Evolutionary conservation across 805 yeast genomes (phyloP).

Genomic region (Nakazawaea anatomiae): DNA sequence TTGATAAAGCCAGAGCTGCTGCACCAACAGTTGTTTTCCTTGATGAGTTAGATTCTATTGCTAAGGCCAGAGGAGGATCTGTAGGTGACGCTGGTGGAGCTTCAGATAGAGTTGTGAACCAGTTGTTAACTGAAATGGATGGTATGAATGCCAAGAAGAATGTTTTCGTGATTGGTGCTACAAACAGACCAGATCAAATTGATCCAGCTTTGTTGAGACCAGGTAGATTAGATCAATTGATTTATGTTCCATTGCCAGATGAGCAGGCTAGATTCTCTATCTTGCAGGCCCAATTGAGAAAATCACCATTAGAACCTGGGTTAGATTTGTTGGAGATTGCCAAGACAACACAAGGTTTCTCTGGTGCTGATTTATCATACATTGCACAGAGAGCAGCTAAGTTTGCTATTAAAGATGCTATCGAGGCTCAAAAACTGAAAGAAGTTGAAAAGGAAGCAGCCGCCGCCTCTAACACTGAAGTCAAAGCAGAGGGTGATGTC

Average conservation of each 20-base stretch:
- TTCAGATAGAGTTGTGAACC: constrained; percentile 93
- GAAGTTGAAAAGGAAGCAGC: constrained; percentile 40
- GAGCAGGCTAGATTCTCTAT: constrained; percentile 91
- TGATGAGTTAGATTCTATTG: constrained; percentile 97
- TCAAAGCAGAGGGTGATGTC: constrained; percentile 31
- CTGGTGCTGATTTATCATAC: constrained; percentile 98
- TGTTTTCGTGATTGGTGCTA: constrained; percentile 98
- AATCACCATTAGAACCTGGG: constrained; percentile 98
- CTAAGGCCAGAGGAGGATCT: constrained; percentile 92
- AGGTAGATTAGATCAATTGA: constrained; percentile 97
- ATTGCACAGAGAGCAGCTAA: constrained; percentile 98
- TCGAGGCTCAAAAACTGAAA: constrained; percentile 65
- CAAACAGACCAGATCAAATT: constrained; percentile 98
- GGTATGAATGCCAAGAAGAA: constrained; percentile 99
- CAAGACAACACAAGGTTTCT: constrained; percentile 91
- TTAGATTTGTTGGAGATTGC: constrained; percentile 85
- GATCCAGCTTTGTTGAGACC: constrained; percentile 99
- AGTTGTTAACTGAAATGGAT: constrained; percentile 96
- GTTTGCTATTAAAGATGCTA: constrained; percentile 96
- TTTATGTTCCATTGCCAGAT: constrained; percentile 97
- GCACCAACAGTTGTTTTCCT: constrained; percentile 98
- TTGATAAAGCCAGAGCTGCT: constrained; percentile 98
- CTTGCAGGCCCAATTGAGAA: constrained; percentile 92
- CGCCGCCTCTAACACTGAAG: constrained; percentile 15
- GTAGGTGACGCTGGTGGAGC: constrained; percentile 96